These are phyloP conservation scores for Scenedesmus sp. DNA, from an alignment of 163 green algal genomes.

Conservation along the genomic window DNA sequence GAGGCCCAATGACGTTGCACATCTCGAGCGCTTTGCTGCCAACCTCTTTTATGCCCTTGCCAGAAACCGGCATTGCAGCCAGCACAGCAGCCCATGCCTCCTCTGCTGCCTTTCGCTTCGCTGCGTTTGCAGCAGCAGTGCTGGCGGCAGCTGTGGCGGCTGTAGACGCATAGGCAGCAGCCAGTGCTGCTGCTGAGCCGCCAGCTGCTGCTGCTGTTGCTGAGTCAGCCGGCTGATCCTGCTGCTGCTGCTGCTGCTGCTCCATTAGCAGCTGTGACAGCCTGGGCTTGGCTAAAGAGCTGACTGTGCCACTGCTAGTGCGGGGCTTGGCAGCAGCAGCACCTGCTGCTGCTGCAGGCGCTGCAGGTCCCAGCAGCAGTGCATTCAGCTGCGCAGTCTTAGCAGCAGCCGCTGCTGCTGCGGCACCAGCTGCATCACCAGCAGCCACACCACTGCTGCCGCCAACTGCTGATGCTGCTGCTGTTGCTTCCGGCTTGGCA, in stretches of 20 bases:
- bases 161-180: neutral
- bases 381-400: slow-evolving; percentile 7
- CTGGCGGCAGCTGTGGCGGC: neutral
- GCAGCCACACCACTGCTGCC: neutral
- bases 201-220: neutral
- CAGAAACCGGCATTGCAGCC: slow-evolving; percentile 13
- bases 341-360: neutral
- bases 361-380: neutral
- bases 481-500: neutral
- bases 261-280: neutral
- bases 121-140: slow-evolving; percentile 3
- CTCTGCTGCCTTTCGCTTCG: slow-evolving; percentile 13
- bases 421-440: neutral
- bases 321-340: neutral
- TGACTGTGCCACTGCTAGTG: neutral
- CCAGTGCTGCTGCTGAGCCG: neutral
- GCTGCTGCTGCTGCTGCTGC: neutral
- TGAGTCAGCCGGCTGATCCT: neutral
- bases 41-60: slow-evolving; percentile 34
- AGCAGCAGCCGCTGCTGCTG: neutral
- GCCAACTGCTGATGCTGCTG: neutral
- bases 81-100: slow-evolving; percentile 24
- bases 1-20: slow-evolving; percentile 23
- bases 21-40: slow-evolving; percentile 35
- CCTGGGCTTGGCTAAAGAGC: neutral